Base-by-base conservation (phyloP, 2,329 filamentous ascomycete genomes). In the Chaetomium sp. region DNA sequence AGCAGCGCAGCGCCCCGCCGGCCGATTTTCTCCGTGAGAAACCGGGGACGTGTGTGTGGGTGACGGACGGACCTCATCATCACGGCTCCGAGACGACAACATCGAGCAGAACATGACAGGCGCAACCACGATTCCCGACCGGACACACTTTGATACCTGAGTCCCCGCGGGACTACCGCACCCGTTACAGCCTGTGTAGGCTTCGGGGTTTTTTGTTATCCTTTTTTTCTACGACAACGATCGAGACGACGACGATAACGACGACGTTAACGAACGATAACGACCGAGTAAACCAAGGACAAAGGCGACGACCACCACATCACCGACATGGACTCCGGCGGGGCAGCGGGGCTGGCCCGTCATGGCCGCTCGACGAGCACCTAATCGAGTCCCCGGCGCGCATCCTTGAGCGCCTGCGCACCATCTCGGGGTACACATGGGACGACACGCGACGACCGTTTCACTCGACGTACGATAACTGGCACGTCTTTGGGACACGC, bases 391-490 rank as follows among this genome's bases (percentile, higher is more conserved):
- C 85, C 57, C 86, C 86, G 44, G 76, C 79, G 62, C 82, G 85
- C 65, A 79, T 91, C 52, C 87, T 85, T 64, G 86, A 91, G 69
- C 82, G 88, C 50, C 77, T 91, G 62, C 79, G 81, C 59, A 86
- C 89, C 68, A 78, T 91, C 61, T 79, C 85, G 46, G 87, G 87
- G 52, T 91, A 89, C 68, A 82, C 80, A 6, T 91, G 88, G 88
- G 86, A 91, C 70, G 86, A 88, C 62, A 77, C 80, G 11, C 69
- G 67, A 55, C 70, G 71, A 33, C 81, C 81, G 9, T 74, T 79
- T 54, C 83, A 85, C 67, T 80, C 81, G 50, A 89, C 85, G 65
- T 96, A 96, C 72, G 90, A 95, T 70, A 91, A 91, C 74, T 97
- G 91, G 82, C 85, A 88, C 70, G 79, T 87, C 64, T 81, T 78